phyloP scores from a whole-genome alignment of 75 land plant species.

The Isoetes taiwanensis region DNA sequence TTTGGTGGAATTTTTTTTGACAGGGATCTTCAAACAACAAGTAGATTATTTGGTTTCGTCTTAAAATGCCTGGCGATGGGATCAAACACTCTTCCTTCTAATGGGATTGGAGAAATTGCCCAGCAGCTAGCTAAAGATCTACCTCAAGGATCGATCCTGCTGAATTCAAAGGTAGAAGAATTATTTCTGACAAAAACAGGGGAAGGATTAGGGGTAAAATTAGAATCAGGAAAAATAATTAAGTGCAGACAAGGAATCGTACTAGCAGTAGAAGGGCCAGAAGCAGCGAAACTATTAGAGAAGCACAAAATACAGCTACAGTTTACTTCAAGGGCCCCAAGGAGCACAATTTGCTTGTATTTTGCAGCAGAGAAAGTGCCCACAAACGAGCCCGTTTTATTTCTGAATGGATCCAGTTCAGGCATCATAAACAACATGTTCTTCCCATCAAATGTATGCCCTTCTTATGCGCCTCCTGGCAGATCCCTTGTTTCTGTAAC shows the following conservation, averaged over 20 bases:
- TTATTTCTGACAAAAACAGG: conserved; percentile 12
- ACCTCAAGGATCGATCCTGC: conserved; percentile 35
- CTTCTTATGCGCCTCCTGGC: conserved; percentile 58
- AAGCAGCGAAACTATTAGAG: conserved; percentile 34
- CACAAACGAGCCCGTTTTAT: conserved; percentile 52
- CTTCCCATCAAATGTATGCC: conserved; percentile 62
- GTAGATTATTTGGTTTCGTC: conserved; percentile 69
- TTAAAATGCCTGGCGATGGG: conserved; percentile 84
- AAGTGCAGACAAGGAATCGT: conserved; percentile 41
- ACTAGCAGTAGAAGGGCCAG: conserved; percentile 64
- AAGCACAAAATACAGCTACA: neutral
- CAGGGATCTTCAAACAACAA: conserved; percentile 59
- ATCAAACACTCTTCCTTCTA: conserved; percentile 64
- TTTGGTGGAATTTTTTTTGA: conserved; percentile 95
- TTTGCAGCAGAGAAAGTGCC: conserved; percentile 53
- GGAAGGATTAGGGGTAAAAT: conserved; percentile 11
- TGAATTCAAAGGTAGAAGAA: conserved; percentile 36
- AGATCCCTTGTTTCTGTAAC: conserved; percentile 75
- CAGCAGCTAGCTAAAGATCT: conserved; percentile 48
- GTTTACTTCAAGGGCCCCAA: conserved; percentile 22
- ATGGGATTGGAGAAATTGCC: conserved; percentile 70
- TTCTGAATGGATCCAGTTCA: conserved; percentile 65
- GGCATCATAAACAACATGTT: conserved; percentile 90
- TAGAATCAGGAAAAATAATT: conserved; percentile 37
- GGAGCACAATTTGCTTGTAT: conserved; percentile 76